phyloP scores from a whole-genome alignment of 2,329 filamentous ascomycete species.

The Monosporascus sp. region DNA sequence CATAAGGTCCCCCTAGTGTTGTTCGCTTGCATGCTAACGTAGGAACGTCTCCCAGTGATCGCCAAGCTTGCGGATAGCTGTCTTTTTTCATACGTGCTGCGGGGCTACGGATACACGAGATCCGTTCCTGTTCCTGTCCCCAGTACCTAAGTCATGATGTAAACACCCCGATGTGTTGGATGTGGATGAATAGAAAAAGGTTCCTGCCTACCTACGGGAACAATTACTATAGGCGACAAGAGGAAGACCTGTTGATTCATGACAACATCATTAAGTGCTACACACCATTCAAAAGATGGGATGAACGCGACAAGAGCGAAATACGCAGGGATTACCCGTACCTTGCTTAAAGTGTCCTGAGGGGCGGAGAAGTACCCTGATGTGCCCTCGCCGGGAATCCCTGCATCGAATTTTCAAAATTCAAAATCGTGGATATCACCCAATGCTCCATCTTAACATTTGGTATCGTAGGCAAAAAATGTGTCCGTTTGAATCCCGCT shows the following conservation, averaged over 20 bases:
- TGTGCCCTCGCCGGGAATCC: background rate
- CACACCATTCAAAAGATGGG: background rate
- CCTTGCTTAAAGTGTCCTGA: background rate
- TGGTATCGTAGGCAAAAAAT: background rate
- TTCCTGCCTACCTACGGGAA: background rate
- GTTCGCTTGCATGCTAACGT: too few species aligned
- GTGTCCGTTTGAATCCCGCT: background rate
- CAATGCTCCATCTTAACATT: background rate
- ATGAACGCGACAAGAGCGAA: background rate
- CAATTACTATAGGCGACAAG: background rate
- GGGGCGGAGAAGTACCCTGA: background rate
- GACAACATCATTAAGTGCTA: background rate
- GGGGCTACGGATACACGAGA: too few species aligned
- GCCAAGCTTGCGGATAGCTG: too few species aligned
- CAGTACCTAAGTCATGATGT: too few species aligned
- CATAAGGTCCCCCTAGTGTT: too few species aligned
- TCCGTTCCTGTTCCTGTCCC: too few species aligned
- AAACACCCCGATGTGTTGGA: too few species aligned
- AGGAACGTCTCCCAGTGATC: too few species aligned
- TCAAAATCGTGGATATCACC: background rate
- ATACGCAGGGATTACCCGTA: background rate
- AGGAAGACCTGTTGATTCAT: background rate
- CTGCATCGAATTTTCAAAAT: background rate
- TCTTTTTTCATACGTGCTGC: too few species aligned
- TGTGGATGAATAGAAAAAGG: too few species aligned